phyloP scores from a whole-genome alignment of 2,329 filamentous ascomycete species.

The Verticillium albo-atrum region DNA sequence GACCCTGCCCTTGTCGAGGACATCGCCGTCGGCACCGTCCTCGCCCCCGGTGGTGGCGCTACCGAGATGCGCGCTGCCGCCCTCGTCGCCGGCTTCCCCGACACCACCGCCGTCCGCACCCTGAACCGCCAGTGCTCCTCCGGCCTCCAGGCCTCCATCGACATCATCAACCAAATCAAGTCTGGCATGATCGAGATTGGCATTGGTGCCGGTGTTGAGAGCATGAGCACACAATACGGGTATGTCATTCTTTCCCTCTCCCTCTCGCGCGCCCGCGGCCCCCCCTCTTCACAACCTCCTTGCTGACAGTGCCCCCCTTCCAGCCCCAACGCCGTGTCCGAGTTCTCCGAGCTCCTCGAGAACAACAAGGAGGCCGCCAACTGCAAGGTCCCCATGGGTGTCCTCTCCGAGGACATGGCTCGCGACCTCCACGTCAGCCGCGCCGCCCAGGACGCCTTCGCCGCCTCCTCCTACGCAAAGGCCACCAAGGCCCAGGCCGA shows the following conservation, averaged over 20 bases:
- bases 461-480: constrained; percentile 89
- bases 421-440: constrained; percentile 73
- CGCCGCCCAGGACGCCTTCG: constrained; percentile 81
- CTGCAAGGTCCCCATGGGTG: constrained; percentile 97
- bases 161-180: constrained; percentile 90
- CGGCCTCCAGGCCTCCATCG: constrained; percentile 86
- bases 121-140: constrained; percentile 94
- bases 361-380: constrained; percentile 77
- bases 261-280: not conserved
- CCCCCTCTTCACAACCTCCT: not conserved
- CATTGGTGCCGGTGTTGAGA: constrained; percentile 92
- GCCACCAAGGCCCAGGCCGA: constrained; percentile 77
- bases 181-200: constrained; percentile 93
- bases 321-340: constrained; percentile 77
- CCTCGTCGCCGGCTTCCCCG: constrained; percentile 86
- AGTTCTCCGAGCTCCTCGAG: constrained; percentile 89
- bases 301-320: not conserved
- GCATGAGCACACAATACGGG: constrained; percentile 93
- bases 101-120: constrained; percentile 75
- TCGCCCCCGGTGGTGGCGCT: constrained; percentile 88
- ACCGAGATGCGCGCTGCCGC: constrained; percentile 95
- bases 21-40: constrained; percentile 84
- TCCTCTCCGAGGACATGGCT: constrained; percentile 92
- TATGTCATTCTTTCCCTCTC: constrained; percentile 32
- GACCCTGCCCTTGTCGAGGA: constrained; percentile 87